phyloP scores from a whole-genome alignment of 805 yeast species.

The Priceomyces haplophilus region DNA sequence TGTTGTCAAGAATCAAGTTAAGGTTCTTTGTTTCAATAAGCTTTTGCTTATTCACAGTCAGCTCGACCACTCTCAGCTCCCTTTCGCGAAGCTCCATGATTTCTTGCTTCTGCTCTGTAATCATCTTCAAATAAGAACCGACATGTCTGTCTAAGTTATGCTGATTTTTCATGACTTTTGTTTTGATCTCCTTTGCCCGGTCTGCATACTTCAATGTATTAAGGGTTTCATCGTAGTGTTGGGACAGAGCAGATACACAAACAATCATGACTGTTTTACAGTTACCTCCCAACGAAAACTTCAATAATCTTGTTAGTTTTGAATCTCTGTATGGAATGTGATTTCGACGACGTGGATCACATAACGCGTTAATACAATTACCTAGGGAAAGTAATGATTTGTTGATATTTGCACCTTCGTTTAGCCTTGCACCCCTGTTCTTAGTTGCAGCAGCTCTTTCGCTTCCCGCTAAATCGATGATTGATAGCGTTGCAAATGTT shows the following conservation, averaged over 20 bases:
- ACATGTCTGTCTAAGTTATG: slow-evolving; percentile 79
- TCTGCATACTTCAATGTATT: slow-evolving; percentile 90
- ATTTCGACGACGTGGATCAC: slow-evolving; percentile 61
- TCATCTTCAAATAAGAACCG: slow-evolving; percentile 79
- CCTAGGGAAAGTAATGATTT: slow-evolving; percentile 85
- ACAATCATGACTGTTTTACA: slow-evolving; percentile 96
- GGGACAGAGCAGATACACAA: slow-evolving; percentile 82
- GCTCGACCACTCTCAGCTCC: slow-evolving; percentile 43
- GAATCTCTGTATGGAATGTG: slow-evolving; percentile 93
- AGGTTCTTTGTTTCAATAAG: slow-evolving; percentile 37
- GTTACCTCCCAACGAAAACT: slow-evolving; percentile 89
- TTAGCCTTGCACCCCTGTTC: slow-evolving; percentile 75
- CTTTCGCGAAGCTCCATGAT: slow-evolving; percentile 64
- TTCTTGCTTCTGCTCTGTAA: slow-evolving; percentile 73
- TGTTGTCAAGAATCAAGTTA: slow-evolving; percentile 37
- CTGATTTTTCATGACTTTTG: slow-evolving; percentile 70
- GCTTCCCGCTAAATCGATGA: slow-evolving; percentile 92
- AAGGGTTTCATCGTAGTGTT: slow-evolving; percentile 88
- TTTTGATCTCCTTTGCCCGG: slow-evolving; percentile 86
- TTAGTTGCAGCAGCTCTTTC: slow-evolving; percentile 90
- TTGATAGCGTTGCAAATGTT: slow-evolving; percentile 74
- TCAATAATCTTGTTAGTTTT: slow-evolving; percentile 79
- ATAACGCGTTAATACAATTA: slow-evolving; percentile 88
- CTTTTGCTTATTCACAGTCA: slow-evolving; percentile 32
- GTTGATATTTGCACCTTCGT: slow-evolving; percentile 93